These are phyloP conservation scores for Crithidia mellificae DNA, from an alignment of 208 protist species.

Conservation along the genomic window DNA sequence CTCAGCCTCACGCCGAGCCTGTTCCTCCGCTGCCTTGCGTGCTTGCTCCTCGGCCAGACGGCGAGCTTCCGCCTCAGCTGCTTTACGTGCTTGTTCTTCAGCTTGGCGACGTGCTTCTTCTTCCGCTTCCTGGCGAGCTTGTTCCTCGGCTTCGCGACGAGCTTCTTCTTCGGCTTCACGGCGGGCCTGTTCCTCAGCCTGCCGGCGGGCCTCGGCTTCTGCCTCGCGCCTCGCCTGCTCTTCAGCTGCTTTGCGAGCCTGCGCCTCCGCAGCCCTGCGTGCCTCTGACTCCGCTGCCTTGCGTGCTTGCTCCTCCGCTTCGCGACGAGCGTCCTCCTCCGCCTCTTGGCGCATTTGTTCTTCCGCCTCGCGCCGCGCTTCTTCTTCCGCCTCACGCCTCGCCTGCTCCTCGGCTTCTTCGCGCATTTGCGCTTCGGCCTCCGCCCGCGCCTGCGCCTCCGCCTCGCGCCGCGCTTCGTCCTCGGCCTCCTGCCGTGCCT, in stretches of 20 bases:
- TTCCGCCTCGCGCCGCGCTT: conserved; percentile 25
- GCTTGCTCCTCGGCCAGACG: conserved; percentile 16
- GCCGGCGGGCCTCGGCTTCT: conserved; percentile 19
- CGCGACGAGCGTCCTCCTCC: conserved; percentile 18
- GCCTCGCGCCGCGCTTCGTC: conserved; percentile 28
- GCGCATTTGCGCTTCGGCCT: conserved; percentile 27
- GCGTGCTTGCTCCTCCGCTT: conserved; percentile 20
- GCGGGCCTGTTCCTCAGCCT: conserved; percentile 22
- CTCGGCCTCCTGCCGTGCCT: conserved; percentile 17
- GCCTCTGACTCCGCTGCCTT: conserved; percentile 8
- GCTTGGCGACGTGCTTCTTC: conserved; percentile 18
- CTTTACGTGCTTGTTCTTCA: conserved; percentile 11
- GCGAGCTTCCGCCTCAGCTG: conserved; percentile 13
- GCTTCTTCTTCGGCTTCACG: conserved; percentile 27
- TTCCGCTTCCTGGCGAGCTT: conserved; percentile 28
- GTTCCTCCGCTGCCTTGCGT: conserved; percentile 16
- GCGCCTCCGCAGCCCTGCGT: not conserved
- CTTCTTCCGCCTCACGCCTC: conserved; percentile 19
- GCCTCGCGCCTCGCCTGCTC: conserved; percentile 26
- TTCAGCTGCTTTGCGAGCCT: conserved; percentile 16
- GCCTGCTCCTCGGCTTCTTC: conserved; percentile 24
- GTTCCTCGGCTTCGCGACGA: conserved; percentile 22
- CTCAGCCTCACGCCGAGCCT: conserved; percentile 17
- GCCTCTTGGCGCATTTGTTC: conserved; percentile 28
- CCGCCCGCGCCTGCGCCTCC: conserved; percentile 20